Evolutionary conservation across 805 yeast genomes (phyloP), one percentile per base, ranked within the genome.

Genomic region (Suhomyces canberraensis): DNA sequence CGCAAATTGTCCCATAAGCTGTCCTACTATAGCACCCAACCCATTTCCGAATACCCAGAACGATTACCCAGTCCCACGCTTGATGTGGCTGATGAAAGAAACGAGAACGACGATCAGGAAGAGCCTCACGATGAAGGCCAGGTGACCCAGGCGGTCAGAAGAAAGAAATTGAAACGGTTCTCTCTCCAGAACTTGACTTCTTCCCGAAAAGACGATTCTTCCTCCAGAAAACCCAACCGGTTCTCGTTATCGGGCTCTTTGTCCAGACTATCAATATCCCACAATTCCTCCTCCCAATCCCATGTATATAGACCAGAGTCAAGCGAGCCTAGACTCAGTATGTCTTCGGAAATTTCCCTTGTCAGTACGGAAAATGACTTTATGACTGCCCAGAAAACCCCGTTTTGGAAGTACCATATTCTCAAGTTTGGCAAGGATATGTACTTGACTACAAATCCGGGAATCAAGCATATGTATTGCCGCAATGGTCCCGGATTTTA

Each of bases 401-500:
- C 67, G 13, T 74, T 68, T 45, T 79, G 82, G 80, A 81, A 80
- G 50, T 83, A 81, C 48, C 89, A 83, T 50, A 61, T 81, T 4
- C 51, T 78, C 16, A 70, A 66, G 36, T 60, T 78, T 35, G 78
- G 79, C 8, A 69, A 66, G 26, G 79, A 75, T 45, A 58, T 79
- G 31, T 81, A 80, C 50, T 50, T 82, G 31, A 73, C 88, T 1
- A 82, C 90, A 0, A 82, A 79, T 46, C 89, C 89, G 0, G 79
- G 78, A 16, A 56, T 66, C 14, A 70, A 74, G 42, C 88, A 82
- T 51, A 54, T 75, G 25, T 73, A 71, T 44, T 74, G 83, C 36
- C 61, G 84, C 21, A 66, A 69, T 45, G 85, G 78, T 0, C 88
- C 88, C 0, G 79, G 85, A 3, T 79, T 75, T 48, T 76, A 71